phyloP scores from a whole-genome alignment of 1,139 yeast species.

The Sugiyamaella pinicola region DNA sequence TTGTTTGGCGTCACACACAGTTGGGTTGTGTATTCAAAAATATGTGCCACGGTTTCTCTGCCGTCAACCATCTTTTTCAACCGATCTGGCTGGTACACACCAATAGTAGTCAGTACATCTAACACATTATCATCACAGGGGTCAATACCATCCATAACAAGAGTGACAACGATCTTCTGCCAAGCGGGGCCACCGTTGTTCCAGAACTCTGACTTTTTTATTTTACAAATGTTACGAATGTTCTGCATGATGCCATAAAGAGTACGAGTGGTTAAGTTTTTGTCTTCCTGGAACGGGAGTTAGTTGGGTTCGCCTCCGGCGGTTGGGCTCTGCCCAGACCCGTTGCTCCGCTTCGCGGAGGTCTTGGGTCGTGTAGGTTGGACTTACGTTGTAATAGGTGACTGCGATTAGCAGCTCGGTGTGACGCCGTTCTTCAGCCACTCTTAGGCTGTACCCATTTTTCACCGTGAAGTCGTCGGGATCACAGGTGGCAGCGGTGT shows the following conservation, averaged over 20 bases:
- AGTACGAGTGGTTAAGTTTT: slow-evolving; percentile 82
- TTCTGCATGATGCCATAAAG: slow-evolving; percentile 92
- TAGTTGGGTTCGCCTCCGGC: too few relatives aligned
- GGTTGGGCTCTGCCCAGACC: too few relatives aligned
- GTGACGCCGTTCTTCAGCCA: slow-evolving; percentile 70
- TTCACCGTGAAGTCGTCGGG: slow-evolving; percentile 68
- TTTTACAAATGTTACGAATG: slow-evolving; percentile 75
- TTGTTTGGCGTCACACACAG: slow-evolving; percentile 58
- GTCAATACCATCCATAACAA: slow-evolving; percentile 93
- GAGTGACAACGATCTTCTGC: slow-evolving; percentile 88
- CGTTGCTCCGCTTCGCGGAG: too few relatives aligned
- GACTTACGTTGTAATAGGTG: slow-evolving; percentile 74
- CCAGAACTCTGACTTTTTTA: slow-evolving; percentile 57
- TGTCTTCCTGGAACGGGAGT: slow-evolving; percentile 59
- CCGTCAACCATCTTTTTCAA: slow-evolving; percentile 89
- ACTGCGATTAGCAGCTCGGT: slow-evolving; percentile 88
- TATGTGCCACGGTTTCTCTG: slow-evolving; percentile 83
- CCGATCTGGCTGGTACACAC: slow-evolving; percentile 93
- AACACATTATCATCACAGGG: slow-evolving; percentile 82
- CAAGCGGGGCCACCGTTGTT: slow-evolving; percentile 86
- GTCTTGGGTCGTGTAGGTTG: too few relatives aligned
- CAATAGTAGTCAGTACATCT: slow-evolving; percentile 86
- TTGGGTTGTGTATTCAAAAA: slow-evolving; percentile 83
- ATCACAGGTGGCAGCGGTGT: slow-evolving; percentile 78
- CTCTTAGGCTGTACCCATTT: slow-evolving; percentile 79